These are phyloP conservation scores for Vitis labrusca DNA, from an alignment of 164 flowering plant genomes.

Conservation along the genomic window DNA sequence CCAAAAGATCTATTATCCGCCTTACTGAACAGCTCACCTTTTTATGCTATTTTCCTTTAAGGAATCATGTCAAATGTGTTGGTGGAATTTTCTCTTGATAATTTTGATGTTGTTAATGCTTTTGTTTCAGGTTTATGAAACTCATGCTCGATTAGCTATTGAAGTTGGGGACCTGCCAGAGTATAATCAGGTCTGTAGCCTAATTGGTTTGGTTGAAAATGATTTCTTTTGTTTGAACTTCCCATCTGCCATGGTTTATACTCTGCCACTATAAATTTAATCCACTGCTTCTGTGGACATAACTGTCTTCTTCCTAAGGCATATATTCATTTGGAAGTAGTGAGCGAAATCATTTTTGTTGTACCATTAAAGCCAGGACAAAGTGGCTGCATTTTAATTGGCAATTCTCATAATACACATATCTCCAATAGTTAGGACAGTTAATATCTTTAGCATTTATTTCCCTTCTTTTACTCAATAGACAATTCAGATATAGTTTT, in stretches of 20 bases:
- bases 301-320: background rate
- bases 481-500: background rate
- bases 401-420: background rate
- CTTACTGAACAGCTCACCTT: too few species aligned
- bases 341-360: background rate
- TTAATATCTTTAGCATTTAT: background rate
- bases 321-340: background rate
- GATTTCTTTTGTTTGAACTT: background rate
- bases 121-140: constrained; percentile 86
- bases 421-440: background rate
- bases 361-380: background rate
- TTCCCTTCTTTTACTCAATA: background rate
- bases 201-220: background rate
- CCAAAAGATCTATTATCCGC: too few species aligned
- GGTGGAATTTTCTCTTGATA: background rate
- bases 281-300: background rate
- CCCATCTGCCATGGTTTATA: background rate
- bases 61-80: background rate
- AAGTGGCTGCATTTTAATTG: background rate
- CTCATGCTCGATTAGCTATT: constrained; percentile 92
- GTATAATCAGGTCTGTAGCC: constrained; percentile 77
- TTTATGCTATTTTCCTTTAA: too few species aligned
- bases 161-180: constrained; percentile 94
- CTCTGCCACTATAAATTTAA: background rate
- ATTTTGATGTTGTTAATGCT: constrained; percentile 1